These are phyloP conservation scores for Aegilops umbellulata DNA, from an alignment of 176 grass and related monocot genomes.

Conservation along the genomic window DNA sequence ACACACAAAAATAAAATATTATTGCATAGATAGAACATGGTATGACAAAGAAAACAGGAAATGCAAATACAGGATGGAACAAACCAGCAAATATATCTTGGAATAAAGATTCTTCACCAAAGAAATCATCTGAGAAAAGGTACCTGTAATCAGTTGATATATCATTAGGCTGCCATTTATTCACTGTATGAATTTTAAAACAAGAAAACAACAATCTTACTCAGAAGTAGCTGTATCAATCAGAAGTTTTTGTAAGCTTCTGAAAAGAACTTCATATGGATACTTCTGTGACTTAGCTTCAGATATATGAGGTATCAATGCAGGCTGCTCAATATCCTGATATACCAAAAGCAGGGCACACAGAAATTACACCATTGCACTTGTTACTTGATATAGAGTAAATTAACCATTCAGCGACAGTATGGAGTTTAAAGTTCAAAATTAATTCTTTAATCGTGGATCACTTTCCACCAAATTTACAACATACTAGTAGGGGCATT, in stretches of 20 bases:
- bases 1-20: not conserved
- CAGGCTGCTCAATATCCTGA: constrained; percentile 98
- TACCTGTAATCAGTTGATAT: constrained; percentile 53
- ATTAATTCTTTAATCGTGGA: not conserved
- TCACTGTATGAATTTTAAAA: not conserved
- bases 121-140: constrained; percentile 96
- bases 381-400: not conserved
- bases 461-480: not conserved
- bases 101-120: constrained; percentile 89
- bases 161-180: constrained; percentile 20
- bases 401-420: constrained; percentile 11
- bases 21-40: constrained; percentile 3
- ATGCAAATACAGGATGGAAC: constrained; percentile 22
- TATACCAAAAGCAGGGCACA: constrained; percentile 34
- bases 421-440: not conserved
- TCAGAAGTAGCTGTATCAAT: constrained; percentile 98
- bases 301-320: constrained; percentile 99
- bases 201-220: constrained; percentile 44
- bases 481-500: not conserved
- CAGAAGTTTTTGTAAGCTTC: constrained; percentile 98
- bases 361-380: not conserved
- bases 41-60: not conserved
- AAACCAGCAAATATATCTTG: constrained; percentile 98
- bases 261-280: constrained; percentile 99
- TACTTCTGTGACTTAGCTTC: constrained; percentile 97